A percentile compares a stretch with the other conserved stretches of the same genome.
phyloP scores from a whole-genome alignment of 768 basidiomycete species.

The Trametes elegans region DNA sequence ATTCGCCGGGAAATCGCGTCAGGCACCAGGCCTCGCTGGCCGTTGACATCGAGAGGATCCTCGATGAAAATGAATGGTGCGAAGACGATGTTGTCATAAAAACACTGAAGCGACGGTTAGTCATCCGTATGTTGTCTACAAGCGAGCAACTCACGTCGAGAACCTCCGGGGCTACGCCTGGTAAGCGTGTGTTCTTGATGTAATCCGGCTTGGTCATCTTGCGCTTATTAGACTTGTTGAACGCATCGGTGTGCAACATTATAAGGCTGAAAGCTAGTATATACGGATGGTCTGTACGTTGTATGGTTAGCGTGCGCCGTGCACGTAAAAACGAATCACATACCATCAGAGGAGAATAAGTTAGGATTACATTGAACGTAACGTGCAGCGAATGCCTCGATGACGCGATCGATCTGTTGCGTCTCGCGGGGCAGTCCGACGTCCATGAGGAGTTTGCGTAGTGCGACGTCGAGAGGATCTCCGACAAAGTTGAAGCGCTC shows the following conservation, averaged over 20 bases:
- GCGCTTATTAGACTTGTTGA: constrained; percentile 95
- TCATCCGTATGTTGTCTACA: neutral
- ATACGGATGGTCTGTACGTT: constrained; percentile 86
- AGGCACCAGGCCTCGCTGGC: constrained; percentile 45
- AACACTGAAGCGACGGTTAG: constrained; percentile 55
- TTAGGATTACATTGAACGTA: constrained; percentile 83
- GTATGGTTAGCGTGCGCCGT: too few species aligned
- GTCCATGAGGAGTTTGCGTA: constrained; percentile 88
- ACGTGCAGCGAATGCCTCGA: constrained; percentile 89
- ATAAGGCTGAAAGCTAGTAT: constrained; percentile 96
- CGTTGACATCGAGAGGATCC: constrained; percentile 74
- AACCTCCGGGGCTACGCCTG: constrained; percentile 78
- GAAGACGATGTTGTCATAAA: constrained; percentile 95
- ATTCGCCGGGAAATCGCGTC: constrained; percentile 43
- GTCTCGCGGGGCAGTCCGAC: constrained; percentile 92
- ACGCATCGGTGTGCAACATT: constrained; percentile 98
- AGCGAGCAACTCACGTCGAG: constrained; percentile 63
- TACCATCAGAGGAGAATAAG: constrained; percentile 77
- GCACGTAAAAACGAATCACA: constrained; percentile 19
- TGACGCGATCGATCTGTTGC: constrained; percentile 97
- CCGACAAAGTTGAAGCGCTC: constrained; percentile 71
- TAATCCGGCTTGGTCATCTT: constrained; percentile 98
- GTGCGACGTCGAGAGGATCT: constrained; percentile 87
- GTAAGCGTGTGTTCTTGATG: constrained; percentile 85
- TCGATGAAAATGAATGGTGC: constrained; percentile 97